These are phyloP conservation scores for Boletus rubroflammeus DNA, from an alignment of 768 basidiomycete species.

Conservation along the genomic window DNA sequence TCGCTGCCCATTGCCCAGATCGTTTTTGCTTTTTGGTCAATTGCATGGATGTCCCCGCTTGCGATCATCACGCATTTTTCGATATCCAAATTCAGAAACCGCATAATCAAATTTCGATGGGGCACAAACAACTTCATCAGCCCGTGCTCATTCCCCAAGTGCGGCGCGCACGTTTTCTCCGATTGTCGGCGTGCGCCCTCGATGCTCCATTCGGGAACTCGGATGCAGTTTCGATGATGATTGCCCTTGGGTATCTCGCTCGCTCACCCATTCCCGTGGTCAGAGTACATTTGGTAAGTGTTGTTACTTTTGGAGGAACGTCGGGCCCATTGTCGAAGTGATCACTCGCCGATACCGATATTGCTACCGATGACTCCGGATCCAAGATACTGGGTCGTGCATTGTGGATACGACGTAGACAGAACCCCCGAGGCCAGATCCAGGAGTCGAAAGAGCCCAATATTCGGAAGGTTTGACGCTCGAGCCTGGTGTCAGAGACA, in stretches of 20 bases:
- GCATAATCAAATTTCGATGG: background rate
- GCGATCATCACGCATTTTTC: constrained; percentile 9
- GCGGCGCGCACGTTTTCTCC: background rate
- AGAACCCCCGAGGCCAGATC: background rate
- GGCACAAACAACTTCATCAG: background rate
- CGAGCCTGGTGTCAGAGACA: background rate
- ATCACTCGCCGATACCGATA: background rate
- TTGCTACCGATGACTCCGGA: background rate
- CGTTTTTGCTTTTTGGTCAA: background rate
- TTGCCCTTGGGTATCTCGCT: background rate
- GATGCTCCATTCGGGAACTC: background rate
- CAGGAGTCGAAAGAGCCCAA: background rate
- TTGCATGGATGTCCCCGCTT: background rate
- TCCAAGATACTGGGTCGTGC: background rate
- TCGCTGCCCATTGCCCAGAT: constrained; percentile 1
- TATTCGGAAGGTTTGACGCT: background rate
- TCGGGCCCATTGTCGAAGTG: background rate
- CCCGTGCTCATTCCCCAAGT: background rate
- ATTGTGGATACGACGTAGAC: background rate
- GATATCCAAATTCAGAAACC: constrained; percentile 2
- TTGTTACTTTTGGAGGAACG: background rate
- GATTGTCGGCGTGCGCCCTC: background rate
- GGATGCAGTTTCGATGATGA: background rate
- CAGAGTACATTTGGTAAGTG: background rate
- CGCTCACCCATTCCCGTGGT: background rate